phyloP scores from a whole-genome alignment of 768 basidiomycete species.

The Cyclocybe aegerita region DNA sequence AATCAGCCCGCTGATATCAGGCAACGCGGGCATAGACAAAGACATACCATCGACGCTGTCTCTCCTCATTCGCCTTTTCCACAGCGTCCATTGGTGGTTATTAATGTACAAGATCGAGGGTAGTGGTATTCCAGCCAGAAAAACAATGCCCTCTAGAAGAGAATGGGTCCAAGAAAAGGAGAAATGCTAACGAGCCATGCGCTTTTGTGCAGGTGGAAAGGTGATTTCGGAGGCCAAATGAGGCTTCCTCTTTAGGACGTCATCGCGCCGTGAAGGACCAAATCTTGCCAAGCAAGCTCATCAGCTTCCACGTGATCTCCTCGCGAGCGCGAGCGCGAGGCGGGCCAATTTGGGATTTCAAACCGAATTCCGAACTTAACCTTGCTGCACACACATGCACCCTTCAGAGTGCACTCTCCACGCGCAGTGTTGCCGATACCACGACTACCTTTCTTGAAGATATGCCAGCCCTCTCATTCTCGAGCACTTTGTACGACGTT shows the following conservation, averaged over 20 bases:
- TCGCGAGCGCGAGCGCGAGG: no score
- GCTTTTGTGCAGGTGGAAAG: conserved; percentile 6
- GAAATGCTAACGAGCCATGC: conserved; percentile 10
- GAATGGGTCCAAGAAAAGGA: not conserved
- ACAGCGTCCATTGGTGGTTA: conserved; percentile 70
- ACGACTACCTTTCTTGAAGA: not conserved
- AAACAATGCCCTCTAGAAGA: not conserved
- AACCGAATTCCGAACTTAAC: not conserved
- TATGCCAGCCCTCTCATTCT: conserved; percentile 15
- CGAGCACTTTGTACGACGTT: conserved; percentile 34
- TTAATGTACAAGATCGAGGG: not conserved
- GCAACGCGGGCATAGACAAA: not conserved
- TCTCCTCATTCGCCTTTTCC: conserved; percentile 72
- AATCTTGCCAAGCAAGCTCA: no score
- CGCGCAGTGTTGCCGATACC: no score
- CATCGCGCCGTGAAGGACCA: no score
- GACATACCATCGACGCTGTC: conserved; percentile 41
- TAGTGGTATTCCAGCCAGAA: not conserved
- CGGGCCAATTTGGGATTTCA: no score
- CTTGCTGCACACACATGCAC: not conserved
- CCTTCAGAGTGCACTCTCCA: no score
- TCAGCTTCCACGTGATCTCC: no score
- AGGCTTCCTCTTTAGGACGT: not conserved
- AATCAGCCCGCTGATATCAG: not conserved
- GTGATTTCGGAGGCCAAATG: not conserved